Base-by-base conservation (phyloP, 129 eudicot species). In the Pulicaria dysenterica region DNA sequence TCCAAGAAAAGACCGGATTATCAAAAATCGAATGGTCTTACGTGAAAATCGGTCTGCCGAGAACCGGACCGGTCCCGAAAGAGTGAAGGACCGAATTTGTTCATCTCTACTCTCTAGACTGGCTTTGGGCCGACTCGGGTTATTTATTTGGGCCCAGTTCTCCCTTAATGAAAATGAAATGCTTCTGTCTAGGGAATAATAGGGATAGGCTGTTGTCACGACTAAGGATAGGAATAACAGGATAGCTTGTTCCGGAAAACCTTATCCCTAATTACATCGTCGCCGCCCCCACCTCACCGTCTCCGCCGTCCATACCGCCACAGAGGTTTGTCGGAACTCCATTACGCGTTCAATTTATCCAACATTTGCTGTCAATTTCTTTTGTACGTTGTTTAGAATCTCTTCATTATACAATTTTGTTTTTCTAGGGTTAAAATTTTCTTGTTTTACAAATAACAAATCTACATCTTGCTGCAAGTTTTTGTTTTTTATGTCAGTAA, bases 171-270 rank as follows among this genome's bases (percentile, higher is more conserved):
- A 24, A 24, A 17, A 34, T 55, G n/a, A 3, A 55, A 17, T 55
- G 36, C 42, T 45, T 45, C 24, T 24, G 24, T 67, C 9, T 47
- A 66, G 13, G 72, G 45, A n/a, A n/a, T n/a, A n/a, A 24, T 24
- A 44, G 48, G 64, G 43, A 73, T 59, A 60, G 31, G 47, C 14
- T 58, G 45, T 58, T 72, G 19, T 57, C 55, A 58, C 37, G 48
- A 72, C 8, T 19, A 9, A 72, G 69, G 77, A 55, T 55, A 55
- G 34, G n/a, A n/a, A n/a, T n/a, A n/a, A n/a, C n/a, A n/a, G n/a
- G 60, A 73, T 59, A 59, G 19, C 63, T 5, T 62, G 15, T 62
- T 40, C 78, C 2, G 53, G 62, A 62, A 47, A 47, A 46, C 70
- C 78, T 48, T 51, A 48, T 73, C 62, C 70, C 78, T 36, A 48